Evolutionary conservation across 306 rosid genomes (phyloP).

Genomic region (Malus fusca): DNA sequence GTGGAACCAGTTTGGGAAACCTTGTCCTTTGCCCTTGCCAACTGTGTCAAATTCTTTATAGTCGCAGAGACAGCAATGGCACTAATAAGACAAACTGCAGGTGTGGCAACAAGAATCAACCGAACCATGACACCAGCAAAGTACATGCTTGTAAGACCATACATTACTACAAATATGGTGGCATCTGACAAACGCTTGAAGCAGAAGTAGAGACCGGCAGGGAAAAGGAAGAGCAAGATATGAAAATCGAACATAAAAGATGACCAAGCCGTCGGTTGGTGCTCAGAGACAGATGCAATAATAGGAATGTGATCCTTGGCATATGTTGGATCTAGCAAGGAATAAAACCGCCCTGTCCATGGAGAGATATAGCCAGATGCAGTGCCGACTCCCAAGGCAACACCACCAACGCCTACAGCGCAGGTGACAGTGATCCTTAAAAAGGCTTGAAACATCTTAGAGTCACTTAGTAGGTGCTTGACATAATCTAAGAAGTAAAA

Average conservation of each 20-base stretch:
- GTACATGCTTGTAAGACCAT: conserved; percentile 99
- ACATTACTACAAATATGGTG: conserved; percentile 89
- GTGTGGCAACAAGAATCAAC: conserved; percentile 94
- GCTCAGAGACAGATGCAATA: conserved; percentile 98
- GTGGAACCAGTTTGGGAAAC: conserved; percentile 58
- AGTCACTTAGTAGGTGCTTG: conserved; percentile 67
- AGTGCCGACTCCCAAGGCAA: conserved; percentile 88
- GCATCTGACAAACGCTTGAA: conserved; percentile 98
- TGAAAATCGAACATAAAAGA: conserved; percentile 99
- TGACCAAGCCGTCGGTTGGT: conserved; percentile 99
- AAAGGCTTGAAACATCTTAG: conserved; percentile 77
- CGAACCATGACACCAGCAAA: conserved; percentile 99
- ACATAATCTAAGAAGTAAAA: conserved; percentile 95
- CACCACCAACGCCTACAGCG: conserved; percentile 65
- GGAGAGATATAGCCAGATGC: conserved; percentile 98
- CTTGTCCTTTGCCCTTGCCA: conserved; percentile 62
- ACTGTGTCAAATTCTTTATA: conserved; percentile 68
- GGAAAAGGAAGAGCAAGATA: conserved; percentile 86
- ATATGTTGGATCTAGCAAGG: conserved; percentile 95
- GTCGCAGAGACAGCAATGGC: conserved; percentile 96
- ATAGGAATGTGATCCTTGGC: conserved; percentile 98
- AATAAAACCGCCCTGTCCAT: conserved; percentile 98
- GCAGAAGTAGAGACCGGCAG: conserved; percentile 98
- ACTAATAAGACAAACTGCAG: conserved; percentile 94
- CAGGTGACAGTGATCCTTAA: conserved; percentile 86